Conservation (phyloP, 202 grass and related monocot species). For the Zoysia matrella region DNA sequence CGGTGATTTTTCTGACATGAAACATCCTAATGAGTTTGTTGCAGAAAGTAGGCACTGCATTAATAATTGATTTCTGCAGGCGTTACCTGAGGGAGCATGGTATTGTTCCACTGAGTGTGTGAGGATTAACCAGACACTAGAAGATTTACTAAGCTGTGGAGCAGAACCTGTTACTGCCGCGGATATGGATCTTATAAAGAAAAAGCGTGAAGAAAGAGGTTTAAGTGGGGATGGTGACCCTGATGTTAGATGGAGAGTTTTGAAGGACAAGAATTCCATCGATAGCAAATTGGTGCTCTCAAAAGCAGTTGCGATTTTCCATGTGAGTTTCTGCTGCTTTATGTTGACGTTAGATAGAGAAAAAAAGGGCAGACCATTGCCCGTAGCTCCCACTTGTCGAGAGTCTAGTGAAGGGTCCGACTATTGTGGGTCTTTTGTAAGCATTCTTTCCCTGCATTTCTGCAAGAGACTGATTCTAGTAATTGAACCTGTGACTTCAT, state of each 20-base stretch:
- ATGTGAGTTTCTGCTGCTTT: neutral
- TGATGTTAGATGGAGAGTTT: conserved; percentile 75
- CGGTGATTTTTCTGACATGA: conserved; percentile 55
- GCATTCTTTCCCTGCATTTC: too few species aligned
- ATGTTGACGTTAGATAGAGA: neutral
- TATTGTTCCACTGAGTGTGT: conserved; percentile 75
- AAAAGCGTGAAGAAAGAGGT: conserved; percentile 67
- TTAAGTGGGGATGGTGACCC: conserved; percentile 47
- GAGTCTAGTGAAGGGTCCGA: too few species aligned
- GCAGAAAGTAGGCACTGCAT: conserved; percentile 23
- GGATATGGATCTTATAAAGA: conserved; percentile 77
- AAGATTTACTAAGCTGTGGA: conserved; percentile 57
- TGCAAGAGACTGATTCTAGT: too few species aligned
- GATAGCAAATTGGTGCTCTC: conserved; percentile 89
- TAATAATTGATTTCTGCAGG: conserved; percentile 59
- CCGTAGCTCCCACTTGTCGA: too few species aligned
- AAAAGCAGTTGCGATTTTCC: conserved; percentile 91
- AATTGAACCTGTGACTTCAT: too few species aligned
- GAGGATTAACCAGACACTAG: conserved; percentile 63
- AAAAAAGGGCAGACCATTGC: too few species aligned
- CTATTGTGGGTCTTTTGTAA: too few species aligned
- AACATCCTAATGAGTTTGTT: conserved; percentile 33
- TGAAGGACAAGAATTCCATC: conserved; percentile 62
- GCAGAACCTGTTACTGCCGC: conserved; percentile 46
- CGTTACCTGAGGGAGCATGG: conserved; percentile 85